phyloP scores from a whole-genome alignment of 139 green algal species.

The Desmodesmus armatus region DNA sequence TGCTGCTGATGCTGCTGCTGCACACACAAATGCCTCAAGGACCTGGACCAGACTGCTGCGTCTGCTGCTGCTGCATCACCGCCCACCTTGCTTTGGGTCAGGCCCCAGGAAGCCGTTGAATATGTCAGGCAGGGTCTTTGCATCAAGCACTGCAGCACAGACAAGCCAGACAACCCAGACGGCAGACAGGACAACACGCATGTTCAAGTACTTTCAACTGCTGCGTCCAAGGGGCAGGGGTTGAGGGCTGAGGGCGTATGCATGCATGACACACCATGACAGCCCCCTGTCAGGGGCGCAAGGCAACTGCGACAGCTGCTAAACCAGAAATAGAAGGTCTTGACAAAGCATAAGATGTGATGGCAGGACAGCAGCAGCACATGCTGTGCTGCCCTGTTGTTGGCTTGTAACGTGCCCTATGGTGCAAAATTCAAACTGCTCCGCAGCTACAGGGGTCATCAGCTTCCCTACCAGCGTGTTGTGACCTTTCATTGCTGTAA shows the following conservation, averaged over 20 bases:
- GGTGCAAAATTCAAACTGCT: not conserved
- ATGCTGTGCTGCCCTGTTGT: no score
- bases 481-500: not conserved
- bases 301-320: not conserved
- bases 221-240: no score
- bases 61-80: not conserved
- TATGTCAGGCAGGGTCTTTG: constrained; percentile 64
- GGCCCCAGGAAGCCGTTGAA: constrained; percentile 56
- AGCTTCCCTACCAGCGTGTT: not conserved
- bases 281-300: not conserved
- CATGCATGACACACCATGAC: not conserved
- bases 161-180: not conserved
- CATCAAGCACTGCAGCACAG: constrained; percentile 59
- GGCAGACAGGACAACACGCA: not conserved
- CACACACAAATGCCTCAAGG: not conserved
- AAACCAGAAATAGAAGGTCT: no score
- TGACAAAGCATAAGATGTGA: no score
- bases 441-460: not conserved
- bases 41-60: not conserved
- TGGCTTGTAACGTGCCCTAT: not conserved
- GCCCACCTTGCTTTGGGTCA: constrained; percentile 7
- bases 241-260: not conserved
- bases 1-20: not conserved
- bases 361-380: no score
- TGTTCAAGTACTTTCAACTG: not conserved